Conservation (phyloP, 345 rosid genomes). For the Theobroma cacao region DNA sequence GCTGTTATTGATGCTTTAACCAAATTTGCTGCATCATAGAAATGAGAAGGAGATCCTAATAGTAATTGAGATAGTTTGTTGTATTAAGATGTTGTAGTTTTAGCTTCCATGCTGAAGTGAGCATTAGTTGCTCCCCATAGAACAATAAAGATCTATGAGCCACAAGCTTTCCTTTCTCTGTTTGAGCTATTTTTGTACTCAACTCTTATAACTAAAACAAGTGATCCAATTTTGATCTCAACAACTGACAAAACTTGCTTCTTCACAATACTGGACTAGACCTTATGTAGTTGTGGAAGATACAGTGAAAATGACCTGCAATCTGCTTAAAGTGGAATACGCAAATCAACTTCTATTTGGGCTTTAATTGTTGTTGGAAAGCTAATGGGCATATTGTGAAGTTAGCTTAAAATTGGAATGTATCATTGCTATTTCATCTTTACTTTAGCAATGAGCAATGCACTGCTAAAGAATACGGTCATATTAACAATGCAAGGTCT, state of each 20-base stretch:
- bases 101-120: slow-evolving; percentile 1
- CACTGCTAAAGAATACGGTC: too few species aligned
- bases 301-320: too few species aligned
- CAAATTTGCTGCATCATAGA: slow-evolving; percentile 12
- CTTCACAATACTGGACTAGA: background rate
- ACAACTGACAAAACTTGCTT: background rate
- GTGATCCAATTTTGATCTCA: background rate
- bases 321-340: background rate
- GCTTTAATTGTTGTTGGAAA: too few species aligned
- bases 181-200: background rate
- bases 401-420: too few species aligned
- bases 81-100: slow-evolving; percentile 4
- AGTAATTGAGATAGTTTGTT: background rate
- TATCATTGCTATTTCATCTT: too few species aligned
- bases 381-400: too few species aligned
- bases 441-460: too few species aligned
- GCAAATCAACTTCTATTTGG: too few species aligned
- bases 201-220: slow-evolving; percentile 1
- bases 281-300: background rate
- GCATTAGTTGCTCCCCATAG: background rate
- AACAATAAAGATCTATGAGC: background rate
- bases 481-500: too few species aligned
- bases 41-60: background rate
- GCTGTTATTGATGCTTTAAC: slow-evolving; percentile 55
- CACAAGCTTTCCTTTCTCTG: background rate